phyloP scores from a whole-genome alignment of 208 protist species.

The Acanthamoeba royreba region DNA sequence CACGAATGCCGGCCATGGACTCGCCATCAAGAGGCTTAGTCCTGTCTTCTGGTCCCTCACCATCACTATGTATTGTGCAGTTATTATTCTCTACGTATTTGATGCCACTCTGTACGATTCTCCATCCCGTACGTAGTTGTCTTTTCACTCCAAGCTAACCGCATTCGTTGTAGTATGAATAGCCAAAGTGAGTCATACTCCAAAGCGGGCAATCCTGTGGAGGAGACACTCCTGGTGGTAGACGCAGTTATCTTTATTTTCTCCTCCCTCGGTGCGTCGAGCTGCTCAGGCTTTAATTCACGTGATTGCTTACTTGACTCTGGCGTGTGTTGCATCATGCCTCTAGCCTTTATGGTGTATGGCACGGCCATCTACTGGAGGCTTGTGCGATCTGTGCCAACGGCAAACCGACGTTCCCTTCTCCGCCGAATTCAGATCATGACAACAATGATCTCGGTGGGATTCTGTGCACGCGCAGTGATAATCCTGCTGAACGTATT shows the following conservation, averaged over 20 bases:
- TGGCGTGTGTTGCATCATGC: not conserved
- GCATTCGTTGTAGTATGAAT: not conserved
- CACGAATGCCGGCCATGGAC: not conserved
- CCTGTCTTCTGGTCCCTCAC: constrained; percentile 21
- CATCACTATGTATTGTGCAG: not conserved
- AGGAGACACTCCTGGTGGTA: not conserved
- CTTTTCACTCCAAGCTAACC: not conserved
- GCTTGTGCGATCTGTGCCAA: not conserved
- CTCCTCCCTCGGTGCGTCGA: not conserved
- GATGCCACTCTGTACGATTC: not conserved
- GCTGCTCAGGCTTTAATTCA: not conserved
- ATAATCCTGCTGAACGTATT: constrained; percentile 3
- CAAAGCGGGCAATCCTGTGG: not conserved
- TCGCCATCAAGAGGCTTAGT: not conserved
- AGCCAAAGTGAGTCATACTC: not conserved
- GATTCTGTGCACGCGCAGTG: not conserved
- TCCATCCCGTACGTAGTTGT: not conserved
- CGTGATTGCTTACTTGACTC: not conserved
- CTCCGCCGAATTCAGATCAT: not conserved
- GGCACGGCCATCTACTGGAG: not conserved
- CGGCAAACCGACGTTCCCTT: not conserved
- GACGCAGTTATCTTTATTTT: not conserved
- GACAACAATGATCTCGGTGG: not conserved
- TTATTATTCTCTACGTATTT: not conserved
- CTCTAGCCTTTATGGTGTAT: not conserved